Evolutionary conservation across 2,329 filamentous ascomycete genomes (phyloP), one percentile per base, ranked within the genome.

Genomic region (Drechslerella coelobrocha): DNA sequence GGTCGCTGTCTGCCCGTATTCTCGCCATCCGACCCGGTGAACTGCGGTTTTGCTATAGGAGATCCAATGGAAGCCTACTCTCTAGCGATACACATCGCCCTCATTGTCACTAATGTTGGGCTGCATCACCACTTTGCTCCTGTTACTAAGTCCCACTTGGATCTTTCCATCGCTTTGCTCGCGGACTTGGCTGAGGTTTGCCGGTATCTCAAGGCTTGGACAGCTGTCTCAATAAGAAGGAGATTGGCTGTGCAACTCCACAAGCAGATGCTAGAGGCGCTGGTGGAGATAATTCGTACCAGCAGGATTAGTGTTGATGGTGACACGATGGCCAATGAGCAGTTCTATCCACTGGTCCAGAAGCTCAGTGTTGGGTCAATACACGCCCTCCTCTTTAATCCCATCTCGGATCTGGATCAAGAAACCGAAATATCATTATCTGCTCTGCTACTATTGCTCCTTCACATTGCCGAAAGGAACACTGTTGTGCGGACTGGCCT

Each of bases 381-480:
- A 34, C 59, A 61, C 37, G 54, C 47, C 9, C 27, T 63, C 21
- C 66, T 71, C n/a, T 34, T 7, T 26, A 60, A 63, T 9, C 59
- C 66, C 1, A 37, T 63, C 14, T 55, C 66, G 6, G 59, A 63
- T 21, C 54, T 71, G 31, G 66, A 71, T 26, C 66, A 71, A 24
- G 66, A 71, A 43, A 71, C 66, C 7, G 66, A 71, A n/a, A 59
- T 71, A 59, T 71, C 66, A 2, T 37, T 71, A 10, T 63, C 66
- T 12, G 66, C 66, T 23, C 12, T 71, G 12, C 26, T 55, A 14
- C 24, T 71, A 2, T 27, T 71, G 39, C 47, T 63, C 60, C 54
- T 71, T 8, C 52, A 39, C 26, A 54, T 56, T 39, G 66, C 66
- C 12, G 59, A 63, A 37, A 54, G 47, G 3, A 63, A 52, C 12